A percentile compares a stretch with the other conserved stretches of the same genome.
Conservation (phyloP, 2,329 filamentous ascomycete species). For the Dactylellina parvicollis region DNA sequence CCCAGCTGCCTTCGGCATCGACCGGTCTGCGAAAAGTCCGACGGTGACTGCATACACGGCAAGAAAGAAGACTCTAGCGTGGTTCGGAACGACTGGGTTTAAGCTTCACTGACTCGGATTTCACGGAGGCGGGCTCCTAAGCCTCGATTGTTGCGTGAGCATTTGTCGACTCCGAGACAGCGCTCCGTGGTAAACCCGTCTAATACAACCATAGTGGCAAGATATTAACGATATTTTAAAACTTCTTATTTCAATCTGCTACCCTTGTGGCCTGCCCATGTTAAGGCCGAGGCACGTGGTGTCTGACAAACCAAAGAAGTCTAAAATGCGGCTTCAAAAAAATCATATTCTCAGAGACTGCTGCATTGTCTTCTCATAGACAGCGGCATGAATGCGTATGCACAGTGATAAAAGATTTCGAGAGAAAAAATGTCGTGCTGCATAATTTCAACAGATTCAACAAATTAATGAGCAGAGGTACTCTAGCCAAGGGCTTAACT, state of each 20-base stretch:
- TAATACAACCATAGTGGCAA: neutral
- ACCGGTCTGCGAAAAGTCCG: conserved; percentile 30
- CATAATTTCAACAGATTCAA: neutral
- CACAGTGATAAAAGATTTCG: neutral
- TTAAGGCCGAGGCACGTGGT: neutral
- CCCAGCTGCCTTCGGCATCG: conserved; percentile 22
- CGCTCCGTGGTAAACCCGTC: neutral
- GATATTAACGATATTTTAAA: neutral
- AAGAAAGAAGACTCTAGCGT: conserved; percentile 7
- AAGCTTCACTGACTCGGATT: neutral
- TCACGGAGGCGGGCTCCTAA: conserved; percentile 16
- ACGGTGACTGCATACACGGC: too few species aligned
- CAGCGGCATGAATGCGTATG: neutral
- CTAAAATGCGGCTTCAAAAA: too few species aligned
- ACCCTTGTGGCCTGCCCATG: neutral
- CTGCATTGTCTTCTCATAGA: neutral
- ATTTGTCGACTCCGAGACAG: conserved; percentile 15
- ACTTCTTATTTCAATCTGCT: neutral
- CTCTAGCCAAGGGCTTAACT: neutral
- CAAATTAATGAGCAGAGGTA: neutral
- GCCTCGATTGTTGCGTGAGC: conserved; percentile 31
- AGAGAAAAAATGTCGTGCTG: too few species aligned
- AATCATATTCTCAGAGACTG: too few species aligned
- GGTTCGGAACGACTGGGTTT: conserved; percentile 16
- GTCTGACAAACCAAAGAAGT: neutral